Evolutionary conservation across 495 filamentous ascomycete species (phyloP).

Genomic region (Penicillium bovifimosum): DNA sequence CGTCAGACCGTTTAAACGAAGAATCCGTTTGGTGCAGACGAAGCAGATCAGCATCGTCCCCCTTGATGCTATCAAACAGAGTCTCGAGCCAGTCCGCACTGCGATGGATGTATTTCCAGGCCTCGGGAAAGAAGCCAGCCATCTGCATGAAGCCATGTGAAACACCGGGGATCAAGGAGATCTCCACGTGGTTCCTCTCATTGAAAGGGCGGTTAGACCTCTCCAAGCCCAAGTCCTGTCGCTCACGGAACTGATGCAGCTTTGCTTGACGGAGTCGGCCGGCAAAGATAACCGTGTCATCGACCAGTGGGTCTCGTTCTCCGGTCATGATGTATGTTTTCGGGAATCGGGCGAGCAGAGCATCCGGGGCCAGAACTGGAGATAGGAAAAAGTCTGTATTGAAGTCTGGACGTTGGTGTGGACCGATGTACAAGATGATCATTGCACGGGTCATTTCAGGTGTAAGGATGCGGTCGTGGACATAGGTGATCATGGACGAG

Average conservation of each 20-base stretch:
- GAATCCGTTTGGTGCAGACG: conserved; percentile 6
- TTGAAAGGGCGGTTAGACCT: conserved; percentile 53
- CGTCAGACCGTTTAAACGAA: not conserved
- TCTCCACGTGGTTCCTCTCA: conserved; percentile 73
- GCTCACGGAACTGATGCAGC: conserved; percentile 55
- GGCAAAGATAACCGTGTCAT: conserved; percentile 94
- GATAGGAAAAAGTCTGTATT: conserved; percentile 83
- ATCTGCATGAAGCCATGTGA: conserved; percentile 94
- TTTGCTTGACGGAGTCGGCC: conserved; percentile 82
- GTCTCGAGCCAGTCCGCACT: conserved; percentile 73
- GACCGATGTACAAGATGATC: conserved; percentile 97
- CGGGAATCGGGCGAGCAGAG: conserved; percentile 74
- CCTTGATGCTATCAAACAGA: conserved; percentile 53
- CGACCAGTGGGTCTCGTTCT: conserved; percentile 90
- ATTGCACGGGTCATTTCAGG: conserved; percentile 99
- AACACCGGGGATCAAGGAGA: conserved; percentile 78
- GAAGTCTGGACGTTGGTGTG: conserved; percentile 89
- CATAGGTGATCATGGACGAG: conserved; percentile 95
- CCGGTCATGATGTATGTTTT: conserved; percentile 92
- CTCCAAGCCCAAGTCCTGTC: conserved; percentile 57
- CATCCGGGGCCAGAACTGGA: conserved; percentile 82
- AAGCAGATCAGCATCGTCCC: conserved; percentile 21
- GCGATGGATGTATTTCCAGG: conserved; percentile 71
- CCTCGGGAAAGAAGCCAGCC: conserved; percentile 76
- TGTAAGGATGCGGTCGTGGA: conserved; percentile 88